Percentiles rank a stretch among this genome's conserved stretches.
Evolutionary conservation across 352 stramenopile species (phyloP).

Genomic region (Phytophthora colocasiae): DNA sequence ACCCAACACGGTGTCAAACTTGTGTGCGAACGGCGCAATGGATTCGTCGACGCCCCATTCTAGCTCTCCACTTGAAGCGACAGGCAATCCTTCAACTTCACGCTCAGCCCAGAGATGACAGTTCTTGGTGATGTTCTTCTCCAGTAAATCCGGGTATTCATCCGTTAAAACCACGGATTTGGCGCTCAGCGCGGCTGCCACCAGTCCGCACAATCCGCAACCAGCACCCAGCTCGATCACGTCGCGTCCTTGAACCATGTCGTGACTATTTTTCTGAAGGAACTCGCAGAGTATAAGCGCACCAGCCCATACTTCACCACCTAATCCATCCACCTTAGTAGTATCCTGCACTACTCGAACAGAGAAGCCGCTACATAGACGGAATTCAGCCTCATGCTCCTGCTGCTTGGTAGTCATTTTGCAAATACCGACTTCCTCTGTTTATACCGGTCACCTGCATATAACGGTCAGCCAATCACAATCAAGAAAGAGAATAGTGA

Average conservation of each 20-base stretch:
- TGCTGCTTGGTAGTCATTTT: constrained; percentile 31
- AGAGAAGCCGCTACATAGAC: constrained; percentile 19
- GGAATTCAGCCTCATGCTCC: constrained; percentile 48
- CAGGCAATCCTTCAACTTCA: constrained; percentile 7
- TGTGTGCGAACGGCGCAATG: constrained; percentile 37
- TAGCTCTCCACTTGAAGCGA: constrained; percentile 39
- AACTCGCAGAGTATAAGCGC: constrained; percentile 63
- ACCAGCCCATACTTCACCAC: constrained; percentile 67
- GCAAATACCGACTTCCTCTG: too few relatives aligned
- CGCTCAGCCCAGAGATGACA: constrained; percentile 29
- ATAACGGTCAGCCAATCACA: too few relatives aligned
- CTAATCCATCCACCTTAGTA: constrained; percentile 57
- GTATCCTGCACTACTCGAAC: constrained; percentile 64
- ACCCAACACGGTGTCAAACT: constrained; percentile 65
- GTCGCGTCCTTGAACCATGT: constrained; percentile 35
- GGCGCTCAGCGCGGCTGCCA: constrained; percentile 50
- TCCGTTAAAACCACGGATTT: constrained; percentile 49
- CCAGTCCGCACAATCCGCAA: constrained; percentile 61
- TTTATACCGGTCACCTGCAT: too few relatives aligned
- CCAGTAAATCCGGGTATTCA: constrained; percentile 63
- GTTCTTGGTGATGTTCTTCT: constrained; percentile 53
- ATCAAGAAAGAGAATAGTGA: too few relatives aligned
- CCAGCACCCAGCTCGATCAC: constrained; percentile 68
- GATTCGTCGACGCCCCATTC: constrained; percentile 44
- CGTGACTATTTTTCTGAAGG: constrained; percentile 37